Percentiles rank a stretch among this genome's conserved stretches.
Conservation (phyloP, 2,329 filamentous ascomycete genomes). For the Hypoxylon sp. region DNA sequence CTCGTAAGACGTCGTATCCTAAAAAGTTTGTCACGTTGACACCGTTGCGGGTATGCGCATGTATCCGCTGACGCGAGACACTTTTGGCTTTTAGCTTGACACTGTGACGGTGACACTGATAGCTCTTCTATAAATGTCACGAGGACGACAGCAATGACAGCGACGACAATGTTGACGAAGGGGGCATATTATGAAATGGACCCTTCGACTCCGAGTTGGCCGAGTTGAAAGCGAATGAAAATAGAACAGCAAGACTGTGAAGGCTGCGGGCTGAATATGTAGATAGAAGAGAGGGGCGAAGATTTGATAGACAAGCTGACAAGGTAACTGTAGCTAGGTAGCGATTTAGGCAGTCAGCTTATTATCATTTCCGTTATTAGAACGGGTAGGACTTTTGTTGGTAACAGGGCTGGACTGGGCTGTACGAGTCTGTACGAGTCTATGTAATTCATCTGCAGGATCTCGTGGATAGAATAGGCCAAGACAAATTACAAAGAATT, state of each 20-base stretch:
- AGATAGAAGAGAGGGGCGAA: conserved; percentile 38
- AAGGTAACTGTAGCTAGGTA: too few species aligned
- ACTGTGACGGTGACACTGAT: conserved; percentile 11
- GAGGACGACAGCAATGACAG: background rate
- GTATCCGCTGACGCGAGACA: conserved; percentile 6
- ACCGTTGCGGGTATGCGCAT: conserved; percentile 14
- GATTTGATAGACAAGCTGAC: conserved; percentile 29
- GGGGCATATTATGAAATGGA: conserved; percentile 33
- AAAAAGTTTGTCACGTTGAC: conserved; percentile 15
- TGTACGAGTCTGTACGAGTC: background rate
- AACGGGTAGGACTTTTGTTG: conserved; percentile 32
- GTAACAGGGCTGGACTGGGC: conserved; percentile 16
- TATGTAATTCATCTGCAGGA: background rate
- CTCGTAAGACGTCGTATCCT: conserved; percentile 9
- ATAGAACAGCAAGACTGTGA: conserved; percentile 7
- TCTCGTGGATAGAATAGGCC: conserved; percentile 25
- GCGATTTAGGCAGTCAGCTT: conserved; percentile 39
- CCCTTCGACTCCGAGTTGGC: background rate
- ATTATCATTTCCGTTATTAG: conserved; percentile 37
- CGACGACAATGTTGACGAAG: conserved; percentile 26
- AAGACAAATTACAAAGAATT: conserved; percentile 31
- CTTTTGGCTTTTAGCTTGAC: conserved; percentile 1
- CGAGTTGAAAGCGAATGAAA: conserved; percentile 14
- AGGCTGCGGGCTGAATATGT: conserved; percentile 23
- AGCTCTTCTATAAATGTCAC: conserved; percentile 14